Evolutionary conservation across 148 eudicot species (phyloP), one percentile per base, ranked within the genome.

Genomic region (Persicaria tinctoria): DNA sequence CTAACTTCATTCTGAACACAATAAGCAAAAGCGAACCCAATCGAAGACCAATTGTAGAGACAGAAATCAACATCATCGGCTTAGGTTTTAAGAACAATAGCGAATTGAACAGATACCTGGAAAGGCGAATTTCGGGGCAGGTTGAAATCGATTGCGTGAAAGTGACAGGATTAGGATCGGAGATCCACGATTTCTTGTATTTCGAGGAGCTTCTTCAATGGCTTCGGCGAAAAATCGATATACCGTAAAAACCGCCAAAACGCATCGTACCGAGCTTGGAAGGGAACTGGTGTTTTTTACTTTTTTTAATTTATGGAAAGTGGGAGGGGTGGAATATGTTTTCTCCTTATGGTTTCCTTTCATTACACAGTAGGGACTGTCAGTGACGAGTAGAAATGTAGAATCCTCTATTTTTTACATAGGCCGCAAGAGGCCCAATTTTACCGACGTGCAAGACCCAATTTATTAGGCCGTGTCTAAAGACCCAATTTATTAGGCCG

Each of bases 81-180:
- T 50, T 50, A 8, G 11, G 53, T 9, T 50, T 50, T 12, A 9
- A 0, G 53, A 50, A 50, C 1, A 50, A n/a, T 16, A 16, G n/a
- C 62, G 62, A 17, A 16, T 56, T 5, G 62, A 56, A 17, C 62
- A 56, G 16, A 55, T 56, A 56, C 62, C 62, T 56, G 62, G 17
- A 56, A 17, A 9, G 53, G 12, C 8, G 62, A n/a, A 3, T 56
- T 12, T 56, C 17, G 27, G 20, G 17, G 62, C 62, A 7, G 62
- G 17, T n/a, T 56, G 62, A 56, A 3, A 17, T 56, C 17, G 27
- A 56, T 56, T 56, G n/a, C 20, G 62, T 56, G 62, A 14, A 5
- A 56, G 62, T 56, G 62, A n/a, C 62, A 20, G 53, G 53, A 50
- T 50, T 50, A 50, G 53, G 62, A 56, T 56, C 62, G 62, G 18